A percentile compares a stretch with the other conserved stretches of the same genome.
phyloP scores from a whole-genome alignment of 805 yeast species.

The Saturnispora mendoncae region DNA sequence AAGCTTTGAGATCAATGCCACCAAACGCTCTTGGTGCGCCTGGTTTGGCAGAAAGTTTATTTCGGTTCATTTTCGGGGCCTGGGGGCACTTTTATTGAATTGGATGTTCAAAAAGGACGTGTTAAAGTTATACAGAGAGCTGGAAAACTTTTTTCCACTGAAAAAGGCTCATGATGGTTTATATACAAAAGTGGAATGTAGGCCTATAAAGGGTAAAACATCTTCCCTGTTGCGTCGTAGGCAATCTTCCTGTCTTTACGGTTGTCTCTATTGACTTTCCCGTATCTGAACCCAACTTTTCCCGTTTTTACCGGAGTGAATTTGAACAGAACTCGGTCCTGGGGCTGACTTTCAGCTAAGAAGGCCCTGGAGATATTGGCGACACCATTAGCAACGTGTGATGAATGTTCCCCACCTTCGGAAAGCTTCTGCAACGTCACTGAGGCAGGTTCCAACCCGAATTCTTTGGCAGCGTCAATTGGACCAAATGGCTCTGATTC shows the following conservation, averaged over 20 bases:
- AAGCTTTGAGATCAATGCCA: constrained; percentile 10
- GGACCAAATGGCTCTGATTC: constrained; percentile 96
- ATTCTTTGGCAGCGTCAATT: constrained; percentile 80
- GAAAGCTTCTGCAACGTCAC: constrained; percentile 64
- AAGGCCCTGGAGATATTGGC: constrained; percentile 29
- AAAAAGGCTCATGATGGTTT: neutral
- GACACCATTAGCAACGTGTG: constrained; percentile 24
- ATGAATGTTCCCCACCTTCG: constrained; percentile 45
- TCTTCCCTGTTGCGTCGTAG: constrained; percentile 60
- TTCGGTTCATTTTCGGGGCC: neutral
- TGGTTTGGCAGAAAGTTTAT: too few species aligned
- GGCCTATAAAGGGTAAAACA: constrained; percentile 23
- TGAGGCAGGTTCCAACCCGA: constrained; percentile 82
- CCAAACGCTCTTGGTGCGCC: neutral
- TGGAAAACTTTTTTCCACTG: neutral
- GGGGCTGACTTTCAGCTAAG: constrained; percentile 51
- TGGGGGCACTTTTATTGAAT: too few species aligned
- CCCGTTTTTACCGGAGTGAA: constrained; percentile 78
- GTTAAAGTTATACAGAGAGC: neutral
- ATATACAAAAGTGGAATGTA: neutral
- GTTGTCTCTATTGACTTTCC: constrained; percentile 82
- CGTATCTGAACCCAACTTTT: constrained; percentile 83
- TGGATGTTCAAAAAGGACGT: constrained; percentile 1
- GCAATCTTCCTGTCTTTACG: constrained; percentile 75
- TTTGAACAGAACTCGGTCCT: constrained; percentile 64